Evolutionary conservation across 495 filamentous ascomycete species (phyloP), one percentile per base, ranked within the genome.

Genomic region (Penicillium steckii): DNA sequence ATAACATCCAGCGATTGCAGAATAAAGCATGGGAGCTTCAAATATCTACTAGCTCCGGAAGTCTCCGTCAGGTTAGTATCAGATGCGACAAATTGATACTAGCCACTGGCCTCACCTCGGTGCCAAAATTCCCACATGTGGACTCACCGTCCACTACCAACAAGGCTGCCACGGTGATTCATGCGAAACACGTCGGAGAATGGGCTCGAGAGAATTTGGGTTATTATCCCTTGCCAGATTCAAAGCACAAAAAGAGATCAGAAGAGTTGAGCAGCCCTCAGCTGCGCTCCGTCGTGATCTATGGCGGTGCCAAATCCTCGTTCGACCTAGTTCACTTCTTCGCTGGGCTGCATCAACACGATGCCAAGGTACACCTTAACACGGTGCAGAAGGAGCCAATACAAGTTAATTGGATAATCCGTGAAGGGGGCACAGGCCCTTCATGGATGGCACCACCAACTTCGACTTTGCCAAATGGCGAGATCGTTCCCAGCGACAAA

Each of bases 291-390:
- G 68, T 91, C 1, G 77, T 76, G 0, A 75, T 92, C 0, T 76
- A 88, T 35, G 86, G 88, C 5, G 83, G 81, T 0, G 80, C 77
- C 0, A 93, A 91, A 59, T 86, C 83, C 1, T 83, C 79, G 0
- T 89, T 81, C 68, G 89, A 92, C 66, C 75, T 82, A 2, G 86
- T 83, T 0, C 88, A 89, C 53, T 74, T 77, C 7, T 87, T 84
- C 58, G 85, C 81, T 2, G 74, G 75, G 0, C 47, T 69, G 0
- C 66, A 69, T 37, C 58, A 47, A 8, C 60, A 60, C 0, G 51
- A 48, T 7, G 40, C 53, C 2, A 43, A 44, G 1, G 29, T 58
- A 17, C 55, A 58, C 15, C 44, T 67, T 1, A 33, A 51, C 3
- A 23, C 24, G 7, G 48, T 29, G 4, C 2, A 72, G 64, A 8